Evolutionary conservation across 1,284 basidiomycete genomes (phyloP), one percentile per base, ranked within the genome.

Genomic region (Ganoderma lingzhi): DNA sequence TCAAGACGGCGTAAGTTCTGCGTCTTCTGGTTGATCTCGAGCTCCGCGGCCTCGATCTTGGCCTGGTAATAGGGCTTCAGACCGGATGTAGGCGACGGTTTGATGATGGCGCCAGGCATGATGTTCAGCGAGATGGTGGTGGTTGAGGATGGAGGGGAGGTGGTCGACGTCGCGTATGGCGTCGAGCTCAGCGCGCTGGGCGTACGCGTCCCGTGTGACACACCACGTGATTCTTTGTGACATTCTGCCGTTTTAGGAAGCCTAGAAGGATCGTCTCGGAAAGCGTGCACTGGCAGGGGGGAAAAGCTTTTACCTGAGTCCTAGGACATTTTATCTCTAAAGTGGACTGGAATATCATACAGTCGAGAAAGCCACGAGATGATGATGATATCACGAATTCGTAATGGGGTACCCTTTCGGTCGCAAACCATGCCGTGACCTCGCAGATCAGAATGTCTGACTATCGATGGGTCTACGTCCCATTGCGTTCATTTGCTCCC

Each of bases 1-100:
- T 99, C 97, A 75, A 99, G 84, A 73, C 97, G 94, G 61, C 97
- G 87, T 67, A 99, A 82, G 83, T 99, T 99, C 84, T 98, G 97
- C 0, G 97, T 98, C 83, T 97, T 97, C 82, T 96, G 92, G 81
- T 97, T 98, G 76, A 98, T 98, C 60, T 93, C 87, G 60, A 98
- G 87, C 78, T 98, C 96, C 10, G 96, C 92, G 14, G 93, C 87
- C 79, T 98, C 96, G 61, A 98, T 98, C 85, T 99, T 99, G 63
- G 95, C 93, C 79, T 96, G 93, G 80, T 98, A 98, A 85, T 98
- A 99, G 2, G 94, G 91, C 79, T 95, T 93, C 60, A 95, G 86
- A 30, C 92, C 90, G 42, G 87, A 89, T 9, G 87, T 84, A 3
- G 86, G 83, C 42, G 84, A 81, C 2, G 86, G 81, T 60, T 86